A percentile compares a stretch with the other conserved stretches of the same genome.
Evolutionary conservation across 768 basidiomycete species (phyloP).

Genomic region (Plicaturopsis crispa): DNA sequence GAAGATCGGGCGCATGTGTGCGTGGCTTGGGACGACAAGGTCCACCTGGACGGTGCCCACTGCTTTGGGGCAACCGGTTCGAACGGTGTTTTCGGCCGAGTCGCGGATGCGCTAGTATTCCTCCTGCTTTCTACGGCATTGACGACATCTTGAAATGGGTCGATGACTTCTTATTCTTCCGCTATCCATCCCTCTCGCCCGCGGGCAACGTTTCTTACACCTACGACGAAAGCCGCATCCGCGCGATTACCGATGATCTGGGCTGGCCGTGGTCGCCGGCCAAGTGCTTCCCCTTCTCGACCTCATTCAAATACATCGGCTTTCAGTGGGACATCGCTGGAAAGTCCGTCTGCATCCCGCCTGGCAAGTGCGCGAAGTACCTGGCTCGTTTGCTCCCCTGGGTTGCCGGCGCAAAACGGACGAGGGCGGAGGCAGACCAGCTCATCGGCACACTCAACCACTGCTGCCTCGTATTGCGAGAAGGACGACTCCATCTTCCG

Average conservation of each 20-base stretch:
- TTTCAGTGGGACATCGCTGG: conserved; percentile 25
- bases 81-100: conserved; percentile 19
- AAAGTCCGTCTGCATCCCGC: conserved; percentile 23
- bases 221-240: conserved; percentile 17
- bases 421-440: conserved; percentile 14
- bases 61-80: conserved; percentile 20
- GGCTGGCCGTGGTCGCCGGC: conserved; percentile 29
- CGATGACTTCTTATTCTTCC: conserved; percentile 26
- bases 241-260: conserved; percentile 11
- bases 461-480: conserved; percentile 20
- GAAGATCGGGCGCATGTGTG: background rate
- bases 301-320: conserved; percentile 26
- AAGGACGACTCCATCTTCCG: conserved; percentile 21
- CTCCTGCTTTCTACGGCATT: conserved; percentile 13
- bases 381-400: conserved; percentile 14
- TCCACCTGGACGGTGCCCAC: conserved; percentile 8
- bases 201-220: conserved; percentile 3
- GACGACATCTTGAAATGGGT: conserved; percentile 25
- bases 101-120: conserved; percentile 22
- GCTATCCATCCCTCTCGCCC: conserved; percentile 7
- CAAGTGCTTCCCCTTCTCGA: conserved; percentile 19
- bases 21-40: background rate
- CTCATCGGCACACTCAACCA: conserved; percentile 29
- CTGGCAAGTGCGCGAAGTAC: conserved; percentile 22
- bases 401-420: conserved; percentile 4